Conservation (phyloP, 139 green algal genomes). For the Coelastrella sp. region DNA sequence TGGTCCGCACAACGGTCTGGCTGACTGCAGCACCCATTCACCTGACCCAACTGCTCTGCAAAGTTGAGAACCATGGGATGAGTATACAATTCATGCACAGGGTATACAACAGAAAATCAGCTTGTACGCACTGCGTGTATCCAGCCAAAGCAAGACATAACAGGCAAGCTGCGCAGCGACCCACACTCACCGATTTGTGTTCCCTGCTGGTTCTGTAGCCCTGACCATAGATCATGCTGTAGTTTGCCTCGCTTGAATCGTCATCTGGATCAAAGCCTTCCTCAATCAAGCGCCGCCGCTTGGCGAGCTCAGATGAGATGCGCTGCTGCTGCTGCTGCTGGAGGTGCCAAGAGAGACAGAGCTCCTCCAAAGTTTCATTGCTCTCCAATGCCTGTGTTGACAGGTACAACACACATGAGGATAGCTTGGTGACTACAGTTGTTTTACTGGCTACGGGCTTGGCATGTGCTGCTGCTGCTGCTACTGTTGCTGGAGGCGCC, state of each 20-base stretch:
- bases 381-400: background rate
- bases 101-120: no score
- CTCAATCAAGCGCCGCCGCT: conserved; percentile 15
- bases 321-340: conserved; percentile 33
- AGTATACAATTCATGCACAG: no score
- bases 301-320: conserved; percentile 11
- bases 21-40: no score
- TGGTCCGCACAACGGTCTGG: no score
- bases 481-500: background rate
- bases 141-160: no score
- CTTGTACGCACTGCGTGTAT: no score
- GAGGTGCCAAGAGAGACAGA: conserved; percentile 53
- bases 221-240: conserved; percentile 23
- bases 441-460: background rate
- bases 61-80: no score
- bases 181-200: background rate
- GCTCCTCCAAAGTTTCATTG: conserved; percentile 39
- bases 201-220: background rate
- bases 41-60: no score
- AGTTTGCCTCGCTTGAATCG: background rate
- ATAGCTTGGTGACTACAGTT: background rate
- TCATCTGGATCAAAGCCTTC: conserved; percentile 19
- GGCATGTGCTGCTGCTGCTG: background rate
- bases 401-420: background rate
- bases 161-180: no score